Evolutionary conservation across 2,329 filamentous ascomycete genomes (phyloP).

Genomic region (Claviceps humidiphila): DNA sequence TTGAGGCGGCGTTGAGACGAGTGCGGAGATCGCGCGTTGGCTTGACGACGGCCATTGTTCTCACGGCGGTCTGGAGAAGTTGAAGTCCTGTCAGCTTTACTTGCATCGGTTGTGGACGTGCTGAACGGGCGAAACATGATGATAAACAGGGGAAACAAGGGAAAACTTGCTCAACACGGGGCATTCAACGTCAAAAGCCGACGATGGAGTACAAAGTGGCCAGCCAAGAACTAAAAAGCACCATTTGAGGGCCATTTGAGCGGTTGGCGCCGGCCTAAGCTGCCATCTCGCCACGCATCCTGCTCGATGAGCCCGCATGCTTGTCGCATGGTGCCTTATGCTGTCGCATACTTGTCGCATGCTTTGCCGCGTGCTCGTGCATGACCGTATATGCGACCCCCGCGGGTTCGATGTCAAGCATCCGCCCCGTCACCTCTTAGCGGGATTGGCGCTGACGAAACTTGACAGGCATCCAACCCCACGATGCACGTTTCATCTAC

Average conservation of each 20-base stretch:
- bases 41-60: conserved; percentile 56
- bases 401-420: neutral
- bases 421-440: neutral
- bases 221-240: neutral
- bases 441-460: neutral
- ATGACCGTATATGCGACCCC: conserved; percentile 4
- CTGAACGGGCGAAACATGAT: neutral
- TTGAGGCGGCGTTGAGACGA: conserved; percentile 60
- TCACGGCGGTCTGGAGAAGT: conserved; percentile 44
- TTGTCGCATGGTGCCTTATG: neutral
- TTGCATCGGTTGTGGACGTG: neutral
- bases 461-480: neutral
- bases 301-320: no score
- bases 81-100: neutral
- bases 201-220: no score
- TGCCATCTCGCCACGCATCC: neutral
- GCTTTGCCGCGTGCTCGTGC: neutral
- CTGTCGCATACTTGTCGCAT: neutral
- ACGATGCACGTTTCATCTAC: neutral
- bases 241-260: neutral
- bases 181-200: no score
- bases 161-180: neutral
- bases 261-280: conserved; percentile 2
- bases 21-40: conserved; percentile 72
- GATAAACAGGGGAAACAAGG: neutral